A percentile compares a stretch with the other conserved stretches of the same genome.
Conservation (phyloP, 768 basidiomycete genomes). For the Kwoniella dendrophila region DNA sequence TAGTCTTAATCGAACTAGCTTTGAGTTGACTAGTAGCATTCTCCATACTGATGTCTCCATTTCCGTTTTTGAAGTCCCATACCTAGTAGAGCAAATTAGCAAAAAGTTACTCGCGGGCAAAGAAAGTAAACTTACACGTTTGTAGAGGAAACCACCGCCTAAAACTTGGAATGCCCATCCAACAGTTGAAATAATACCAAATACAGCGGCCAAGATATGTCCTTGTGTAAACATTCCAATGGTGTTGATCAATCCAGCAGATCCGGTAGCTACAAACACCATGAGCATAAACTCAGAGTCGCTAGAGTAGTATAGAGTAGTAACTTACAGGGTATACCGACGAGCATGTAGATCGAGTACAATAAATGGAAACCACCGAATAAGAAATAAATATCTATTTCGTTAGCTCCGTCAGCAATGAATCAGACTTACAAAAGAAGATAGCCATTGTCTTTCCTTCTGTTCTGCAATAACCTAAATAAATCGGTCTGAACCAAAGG, state of each 20-base stretch:
- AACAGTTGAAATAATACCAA: slow-evolving; percentile 76
- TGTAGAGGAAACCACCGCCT: slow-evolving; percentile 52
- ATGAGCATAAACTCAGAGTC: not conserved
- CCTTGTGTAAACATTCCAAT: slow-evolving; percentile 75
- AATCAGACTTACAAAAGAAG: slow-evolving; percentile 50
- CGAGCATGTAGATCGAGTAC: slow-evolving; percentile 90
- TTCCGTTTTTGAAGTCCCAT: slow-evolving; percentile 56
- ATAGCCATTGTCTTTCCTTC: slow-evolving; percentile 53
- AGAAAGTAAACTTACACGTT: slow-evolving; percentile 30
- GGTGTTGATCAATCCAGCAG: slow-evolving; percentile 91
- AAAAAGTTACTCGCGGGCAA: not conserved
- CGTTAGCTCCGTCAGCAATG: not conserved
- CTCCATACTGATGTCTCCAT: slow-evolving; percentile 50
- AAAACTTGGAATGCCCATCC: slow-evolving; percentile 83
- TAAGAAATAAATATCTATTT: slow-evolving; percentile 88
- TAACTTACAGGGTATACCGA: slow-evolving; percentile 73
- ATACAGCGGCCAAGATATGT: slow-evolving; percentile 75
- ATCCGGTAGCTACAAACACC: slow-evolving; percentile 67
- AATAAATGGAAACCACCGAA: slow-evolving; percentile 93
- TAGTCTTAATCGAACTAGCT: slow-evolving; percentile 42
- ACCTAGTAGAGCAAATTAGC: slow-evolving; percentile 17
- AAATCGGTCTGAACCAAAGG: slow-evolving; percentile 95
- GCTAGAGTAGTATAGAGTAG: not conserved
- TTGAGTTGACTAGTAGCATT: slow-evolving; percentile 45
- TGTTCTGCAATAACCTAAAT: slow-evolving; percentile 97